Conservation (phyloP, 768 basidiomycete species). For the Pleurotus citrinopileatus region DNA sequence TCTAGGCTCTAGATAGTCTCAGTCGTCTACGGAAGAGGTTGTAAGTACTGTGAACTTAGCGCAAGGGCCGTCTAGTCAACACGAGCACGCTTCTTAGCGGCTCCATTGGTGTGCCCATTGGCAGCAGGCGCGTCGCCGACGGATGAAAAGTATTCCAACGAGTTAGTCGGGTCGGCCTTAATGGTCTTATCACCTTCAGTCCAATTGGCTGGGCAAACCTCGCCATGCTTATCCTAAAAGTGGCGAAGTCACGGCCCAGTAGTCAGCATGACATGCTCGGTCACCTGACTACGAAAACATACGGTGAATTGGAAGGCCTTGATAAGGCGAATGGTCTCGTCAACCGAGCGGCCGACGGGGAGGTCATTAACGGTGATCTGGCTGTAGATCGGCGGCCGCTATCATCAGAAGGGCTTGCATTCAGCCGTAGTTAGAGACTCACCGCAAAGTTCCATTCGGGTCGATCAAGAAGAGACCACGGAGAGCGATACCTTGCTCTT, state of each 20-base stretch:
- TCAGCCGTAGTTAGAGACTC: conserved; percentile 13
- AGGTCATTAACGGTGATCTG: conserved; percentile 91
- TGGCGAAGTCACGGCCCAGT: not conserved
- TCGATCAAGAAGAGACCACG: conserved; percentile 88
- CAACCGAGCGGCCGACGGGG: conserved; percentile 93
- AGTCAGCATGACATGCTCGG: not conserved
- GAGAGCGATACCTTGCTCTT: conserved; percentile 85
- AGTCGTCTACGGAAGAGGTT: too few relatives aligned
- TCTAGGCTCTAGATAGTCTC: too few relatives aligned
- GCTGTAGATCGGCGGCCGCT: too few relatives aligned
- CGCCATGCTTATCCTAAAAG: conserved; percentile 77
- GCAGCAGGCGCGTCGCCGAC: conserved; percentile 19
- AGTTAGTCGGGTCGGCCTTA: conserved; percentile 71
- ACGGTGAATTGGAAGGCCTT: conserved; percentile 93
- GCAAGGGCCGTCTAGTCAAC: conserved; percentile 35
- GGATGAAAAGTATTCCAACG: conserved; percentile 70
- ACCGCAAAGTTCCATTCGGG: conserved; percentile 76
- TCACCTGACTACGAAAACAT: conserved; percentile 22
- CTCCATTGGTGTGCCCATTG: conserved; percentile 15
- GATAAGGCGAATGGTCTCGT: conserved; percentile 87
- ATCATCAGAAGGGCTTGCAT: too few relatives aligned
- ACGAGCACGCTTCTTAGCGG: conserved; percentile 58
- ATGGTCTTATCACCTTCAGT: conserved; percentile 78
- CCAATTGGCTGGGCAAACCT: conserved; percentile 94
- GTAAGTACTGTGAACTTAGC: too few relatives aligned